A percentile compares a stretch with the other conserved stretches of the same genome.
Evolutionary conservation across 495 filamentous ascomycete species (phyloP).

Genomic region (Lentithecium fluviatile): DNA sequence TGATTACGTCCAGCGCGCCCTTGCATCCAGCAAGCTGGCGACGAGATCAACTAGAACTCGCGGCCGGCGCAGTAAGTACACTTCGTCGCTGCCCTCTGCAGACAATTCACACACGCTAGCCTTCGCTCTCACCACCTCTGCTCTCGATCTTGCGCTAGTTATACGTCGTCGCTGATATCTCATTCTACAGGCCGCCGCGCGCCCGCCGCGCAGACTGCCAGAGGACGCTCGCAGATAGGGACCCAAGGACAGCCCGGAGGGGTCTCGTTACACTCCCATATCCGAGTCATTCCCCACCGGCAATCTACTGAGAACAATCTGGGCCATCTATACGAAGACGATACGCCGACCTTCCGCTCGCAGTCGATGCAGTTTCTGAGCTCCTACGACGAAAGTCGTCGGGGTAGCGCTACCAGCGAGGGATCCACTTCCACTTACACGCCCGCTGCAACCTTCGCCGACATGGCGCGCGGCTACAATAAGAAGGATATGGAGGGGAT

Average conservation of each 20-base stretch:
- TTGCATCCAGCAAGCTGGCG: slow-evolving; percentile 23
- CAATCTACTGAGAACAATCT: neutral
- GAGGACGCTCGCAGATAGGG: slow-evolving; percentile 21
- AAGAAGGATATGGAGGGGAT: slow-evolving; percentile 8
- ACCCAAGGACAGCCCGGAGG: slow-evolving; percentile 5
- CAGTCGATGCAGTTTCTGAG: slow-evolving; percentile 18
- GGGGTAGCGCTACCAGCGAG: neutral
- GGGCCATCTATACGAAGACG: slow-evolving; percentile 3
- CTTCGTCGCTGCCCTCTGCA: neutral
- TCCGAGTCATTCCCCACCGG: slow-evolving; percentile 25
- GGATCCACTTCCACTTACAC: neutral
- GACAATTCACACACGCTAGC: no score
- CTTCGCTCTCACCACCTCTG: neutral
- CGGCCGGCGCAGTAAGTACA: slow-evolving; percentile 33
- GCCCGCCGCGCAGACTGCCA: slow-evolving; percentile 21
- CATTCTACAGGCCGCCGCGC: slow-evolving; percentile 26
- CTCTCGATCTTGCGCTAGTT: neutral
- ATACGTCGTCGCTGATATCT: no score
- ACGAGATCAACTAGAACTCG: slow-evolving; percentile 14
- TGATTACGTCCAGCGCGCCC: no score
- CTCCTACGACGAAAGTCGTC: neutral
- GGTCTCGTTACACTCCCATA: slow-evolving; percentile 24
- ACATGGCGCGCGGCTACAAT: slow-evolving; percentile 30
- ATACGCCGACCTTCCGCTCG: slow-evolving; percentile 25
- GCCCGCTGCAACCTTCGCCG: slow-evolving; percentile 20